Base-by-base conservation (phyloP, 495 filamentous ascomycete species). In the Articulospora tetracladia region DNA sequence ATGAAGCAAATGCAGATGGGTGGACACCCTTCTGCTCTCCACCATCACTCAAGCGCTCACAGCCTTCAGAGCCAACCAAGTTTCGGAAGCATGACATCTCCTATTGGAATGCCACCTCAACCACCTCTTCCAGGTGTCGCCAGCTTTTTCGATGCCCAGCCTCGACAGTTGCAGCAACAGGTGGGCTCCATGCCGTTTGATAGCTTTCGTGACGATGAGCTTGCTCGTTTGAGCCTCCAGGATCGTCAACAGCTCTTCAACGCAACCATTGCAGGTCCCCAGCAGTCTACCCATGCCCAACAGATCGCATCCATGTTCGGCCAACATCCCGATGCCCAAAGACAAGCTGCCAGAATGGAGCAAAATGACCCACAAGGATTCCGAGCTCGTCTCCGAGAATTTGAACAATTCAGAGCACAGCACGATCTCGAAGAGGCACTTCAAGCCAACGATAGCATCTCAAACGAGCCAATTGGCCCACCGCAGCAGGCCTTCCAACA, bases 31-130 rank as follows among this genome's bases (percentile, higher is more conserved):
- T 39, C 79, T 74, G 34, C 80, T 76, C 79, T 98, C 12, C 91
- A 98, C 62, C 95, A 98, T 69, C 92, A 97, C 67, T 90, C 88
- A 0, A 97, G 93, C 67, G 89, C 89, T 4, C 93, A 98, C 61
- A 98, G 94, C 66, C 79, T 98, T 56, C 94, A 98, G 65, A 96
- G 92, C 68, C 93, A 97, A 71, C 92, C 93, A 12, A 96, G 93
- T 72, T 95, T 92, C 66, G 89, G 92, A 24, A 95, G 88, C 73
- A 94, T 97, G 49, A 85, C 91, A 0, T 93, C 91, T n/a, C 92
- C 92, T 3, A 83, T 85, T 58, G 86, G 82, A 6, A 90, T 91
- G 66, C 85, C 89, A 0, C 84, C 84, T 34, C 90, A 93, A 68
- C 80, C 78, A 19, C 86, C 89, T 2, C 76, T 89, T 32, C 84